These are phyloP conservation scores for Yamadazyma sp. DNA, from an alignment of 805 yeast species.

Conservation along the genomic window DNA sequence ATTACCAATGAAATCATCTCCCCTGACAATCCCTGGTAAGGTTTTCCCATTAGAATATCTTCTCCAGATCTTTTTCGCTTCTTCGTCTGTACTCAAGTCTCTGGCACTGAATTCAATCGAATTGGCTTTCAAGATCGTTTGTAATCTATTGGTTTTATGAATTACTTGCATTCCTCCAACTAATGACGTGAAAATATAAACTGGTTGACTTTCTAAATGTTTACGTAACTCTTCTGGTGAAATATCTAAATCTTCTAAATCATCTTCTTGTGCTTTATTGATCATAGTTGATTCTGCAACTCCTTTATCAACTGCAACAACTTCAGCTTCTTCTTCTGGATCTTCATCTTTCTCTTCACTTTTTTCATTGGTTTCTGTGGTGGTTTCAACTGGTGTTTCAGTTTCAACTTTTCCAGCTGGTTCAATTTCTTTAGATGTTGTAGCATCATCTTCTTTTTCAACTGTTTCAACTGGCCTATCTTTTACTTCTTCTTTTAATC, in stretches of 20 bases:
- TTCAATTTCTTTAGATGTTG: conserved; percentile 2
- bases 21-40: conserved; percentile 82
- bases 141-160: conserved; percentile 71
- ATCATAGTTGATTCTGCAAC: background rate
- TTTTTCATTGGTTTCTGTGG: background rate
- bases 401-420: conserved; percentile 3
- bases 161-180: conserved; percentile 85
- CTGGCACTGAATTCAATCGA: conserved; percentile 62
- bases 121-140: conserved; percentile 73
- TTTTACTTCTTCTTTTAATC: background rate
- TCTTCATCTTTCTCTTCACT: conserved; percentile 1
- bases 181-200: conserved; percentile 77
- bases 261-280: conserved; percentile 12
- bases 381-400: background rate
- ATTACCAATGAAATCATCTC: conserved; percentile 79
- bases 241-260: conserved; percentile 30
- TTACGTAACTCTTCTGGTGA: conserved; percentile 42
- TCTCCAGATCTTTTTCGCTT: conserved; percentile 82
- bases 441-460: background rate
- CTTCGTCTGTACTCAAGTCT: conserved; percentile 85
- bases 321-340: conserved; percentile 1
- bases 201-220: conserved; percentile 51
- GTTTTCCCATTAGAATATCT: conserved; percentile 67
- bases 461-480: background rate
- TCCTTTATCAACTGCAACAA: background rate